Evolutionary conservation across 768 basidiomycete species (phyloP).

Genomic region (Lentinus brumalis): DNA sequence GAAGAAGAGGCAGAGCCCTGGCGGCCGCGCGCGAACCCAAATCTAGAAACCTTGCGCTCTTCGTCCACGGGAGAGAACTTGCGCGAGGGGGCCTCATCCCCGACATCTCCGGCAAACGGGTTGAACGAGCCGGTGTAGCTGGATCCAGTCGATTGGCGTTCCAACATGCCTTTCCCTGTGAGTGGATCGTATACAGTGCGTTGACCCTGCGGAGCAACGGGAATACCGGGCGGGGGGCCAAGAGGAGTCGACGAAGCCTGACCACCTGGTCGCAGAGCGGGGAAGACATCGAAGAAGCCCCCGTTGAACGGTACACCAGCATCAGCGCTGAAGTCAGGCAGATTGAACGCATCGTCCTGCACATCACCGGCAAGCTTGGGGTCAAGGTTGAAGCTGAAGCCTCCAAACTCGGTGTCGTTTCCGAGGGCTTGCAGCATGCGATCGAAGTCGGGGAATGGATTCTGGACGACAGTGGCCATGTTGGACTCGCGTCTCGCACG

Average conservation of each 20-base stretch:
- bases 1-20: constrained; percentile 68
- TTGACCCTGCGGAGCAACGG: constrained; percentile 47
- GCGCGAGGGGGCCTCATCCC: constrained; percentile 45
- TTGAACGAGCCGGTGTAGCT: constrained; percentile 78
- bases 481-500: constrained; percentile 70
- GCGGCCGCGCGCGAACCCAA: constrained; percentile 77
- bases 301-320: constrained; percentile 62
- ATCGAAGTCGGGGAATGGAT: constrained; percentile 89
- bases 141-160: constrained; percentile 48
- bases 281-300: constrained; percentile 71
- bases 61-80: constrained; percentile 49
- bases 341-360: constrained; percentile 40
- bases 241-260: constrained; percentile 34
- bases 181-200: constrained; percentile 61
- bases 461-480: constrained; percentile 43
- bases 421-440: constrained; percentile 75
- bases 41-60: constrained; percentile 77
- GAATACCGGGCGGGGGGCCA: constrained; percentile 54
- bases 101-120: constrained; percentile 65
- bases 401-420: constrained; percentile 59
- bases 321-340: constrained; percentile 50
- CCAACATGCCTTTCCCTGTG: constrained; percentile 42
- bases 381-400: constrained; percentile 88
- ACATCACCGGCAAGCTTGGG: constrained; percentile 63
- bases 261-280: constrained; percentile 46